Evolutionary conservation across 1,284 basidiomycete genomes (phyloP).

Genomic region (Ustilago shanxiensis): DNA sequence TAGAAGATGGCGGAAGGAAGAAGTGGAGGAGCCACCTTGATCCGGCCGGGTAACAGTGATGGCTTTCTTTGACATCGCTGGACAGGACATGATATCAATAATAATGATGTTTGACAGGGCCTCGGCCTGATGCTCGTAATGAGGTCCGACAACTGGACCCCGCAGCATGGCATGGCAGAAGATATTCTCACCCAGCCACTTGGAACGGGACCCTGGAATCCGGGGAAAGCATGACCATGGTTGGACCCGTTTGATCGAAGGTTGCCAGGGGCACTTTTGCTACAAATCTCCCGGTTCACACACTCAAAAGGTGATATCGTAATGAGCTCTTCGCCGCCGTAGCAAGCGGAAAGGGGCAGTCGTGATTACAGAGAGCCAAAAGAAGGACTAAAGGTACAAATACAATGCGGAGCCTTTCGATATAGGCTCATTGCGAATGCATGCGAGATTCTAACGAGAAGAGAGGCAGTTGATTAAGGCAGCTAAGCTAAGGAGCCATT

Average conservation of each 20-base stretch:
- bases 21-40: not conserved
- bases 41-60: constrained; percentile 16
- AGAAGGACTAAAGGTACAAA: constrained; percentile 29
- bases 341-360: not conserved
- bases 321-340: not conserved
- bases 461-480: not conserved
- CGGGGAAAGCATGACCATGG: not conserved
- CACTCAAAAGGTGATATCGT: not conserved
- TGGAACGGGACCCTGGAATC: constrained; percentile 12
- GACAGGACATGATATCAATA: too few species aligned
- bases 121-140: too few species aligned
- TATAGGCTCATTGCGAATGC: constrained; percentile 18
- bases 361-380: constrained; percentile 15
- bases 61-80: not conserved
- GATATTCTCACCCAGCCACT: not conserved
- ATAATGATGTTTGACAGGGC: constrained; percentile 2
- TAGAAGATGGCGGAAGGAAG: constrained; percentile 18
- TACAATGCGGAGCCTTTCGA: constrained; percentile 20
- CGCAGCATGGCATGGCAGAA: not conserved
- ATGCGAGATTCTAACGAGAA: not conserved
- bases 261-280: not conserved
- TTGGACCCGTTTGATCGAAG: not conserved
- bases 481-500: not conserved
- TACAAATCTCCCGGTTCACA: not conserved
- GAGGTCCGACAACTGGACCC: too few species aligned